Conservation (phyloP, 176 grass and related monocot species). For the Carex myosuroides region DNA sequence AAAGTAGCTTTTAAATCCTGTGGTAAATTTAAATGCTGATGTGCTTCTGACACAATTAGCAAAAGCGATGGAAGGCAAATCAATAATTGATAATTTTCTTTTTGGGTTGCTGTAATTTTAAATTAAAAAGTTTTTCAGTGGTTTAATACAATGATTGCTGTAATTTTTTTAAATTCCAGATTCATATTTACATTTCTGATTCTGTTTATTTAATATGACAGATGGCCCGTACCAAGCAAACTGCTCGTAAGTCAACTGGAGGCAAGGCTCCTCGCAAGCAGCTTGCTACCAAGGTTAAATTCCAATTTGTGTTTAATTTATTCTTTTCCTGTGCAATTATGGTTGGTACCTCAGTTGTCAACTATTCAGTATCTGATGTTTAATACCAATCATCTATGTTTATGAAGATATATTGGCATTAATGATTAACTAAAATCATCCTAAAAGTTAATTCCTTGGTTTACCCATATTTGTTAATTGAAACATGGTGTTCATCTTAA, state of each 20-base stretch:
- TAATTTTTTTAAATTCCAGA: neutral
- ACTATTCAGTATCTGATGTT: neutral
- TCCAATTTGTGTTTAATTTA: neutral
- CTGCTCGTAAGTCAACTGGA: constrained; percentile 19
- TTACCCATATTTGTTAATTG: neutral
- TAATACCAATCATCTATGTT: neutral
- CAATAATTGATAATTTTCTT: neutral
- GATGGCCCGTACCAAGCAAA: constrained; percentile 23
- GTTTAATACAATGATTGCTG: neutral
- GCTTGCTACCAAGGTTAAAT: constrained; percentile 1
- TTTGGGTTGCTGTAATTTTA: neutral
- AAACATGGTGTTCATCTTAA: neutral
- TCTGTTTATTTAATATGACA: neutral
- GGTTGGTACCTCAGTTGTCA: neutral
- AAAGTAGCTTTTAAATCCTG: neutral
- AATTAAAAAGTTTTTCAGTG: neutral
- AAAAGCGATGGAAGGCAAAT: no score
- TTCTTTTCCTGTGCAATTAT: neutral
- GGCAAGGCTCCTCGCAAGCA: constrained; percentile 21
- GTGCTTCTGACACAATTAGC: neutral
- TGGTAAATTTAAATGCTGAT: neutral
- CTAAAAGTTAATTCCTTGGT: neutral
- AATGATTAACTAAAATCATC: neutral
- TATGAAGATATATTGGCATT: neutral
- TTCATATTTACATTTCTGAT: neutral